phyloP scores from a whole-genome alignment of 352 stramenopile genomes.

The Halophytophthora batemanensis region DNA sequence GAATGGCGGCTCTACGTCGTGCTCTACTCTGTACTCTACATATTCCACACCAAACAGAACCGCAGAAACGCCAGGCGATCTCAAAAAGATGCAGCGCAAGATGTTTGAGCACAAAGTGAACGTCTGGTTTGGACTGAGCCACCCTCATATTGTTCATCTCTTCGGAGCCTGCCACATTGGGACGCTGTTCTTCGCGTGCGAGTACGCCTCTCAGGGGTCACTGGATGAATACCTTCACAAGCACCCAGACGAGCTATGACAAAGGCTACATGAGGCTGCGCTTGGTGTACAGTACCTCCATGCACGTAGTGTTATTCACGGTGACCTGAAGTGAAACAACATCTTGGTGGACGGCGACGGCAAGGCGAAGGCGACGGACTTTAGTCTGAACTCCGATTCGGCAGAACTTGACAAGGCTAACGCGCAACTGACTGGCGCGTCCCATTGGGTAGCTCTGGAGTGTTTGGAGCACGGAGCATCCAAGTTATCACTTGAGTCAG shows the following conservation, averaged over 20 bases:
- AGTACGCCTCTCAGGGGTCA: conserved; percentile 6
- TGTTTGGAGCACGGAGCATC: not conserved
- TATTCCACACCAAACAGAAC: not conserved
- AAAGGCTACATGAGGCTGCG: conserved; percentile 5
- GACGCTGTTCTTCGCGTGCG: conserved; percentile 14
- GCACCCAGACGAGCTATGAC: conserved; percentile 1
- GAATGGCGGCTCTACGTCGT: too few relatives aligned
- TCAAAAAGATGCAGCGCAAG: not conserved
- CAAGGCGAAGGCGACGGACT: conserved; percentile 8
- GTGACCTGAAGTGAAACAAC: conserved; percentile 10
- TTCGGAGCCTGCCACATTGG: conserved; percentile 13
- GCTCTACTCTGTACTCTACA: too few relatives aligned
- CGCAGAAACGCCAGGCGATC: not conserved
- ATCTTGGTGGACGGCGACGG: conserved; percentile 5
- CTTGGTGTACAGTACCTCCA: conserved; percentile 6
- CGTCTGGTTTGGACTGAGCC: conserved; percentile 15
- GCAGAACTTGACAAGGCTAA: not conserved
- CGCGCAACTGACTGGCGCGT: not conserved
- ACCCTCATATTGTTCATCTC: conserved; percentile 9
- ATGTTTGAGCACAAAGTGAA: conserved; percentile 9
- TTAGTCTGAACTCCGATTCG: conserved; percentile 1
- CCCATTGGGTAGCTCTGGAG: not conserved
- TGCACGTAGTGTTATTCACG: not conserved
- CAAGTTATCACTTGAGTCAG: conserved; percentile 3
- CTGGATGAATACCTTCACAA: conserved; percentile 1